phyloP scores from a whole-genome alignment of 352 stramenopile species.

The Globisporangium nagaii region DNA sequence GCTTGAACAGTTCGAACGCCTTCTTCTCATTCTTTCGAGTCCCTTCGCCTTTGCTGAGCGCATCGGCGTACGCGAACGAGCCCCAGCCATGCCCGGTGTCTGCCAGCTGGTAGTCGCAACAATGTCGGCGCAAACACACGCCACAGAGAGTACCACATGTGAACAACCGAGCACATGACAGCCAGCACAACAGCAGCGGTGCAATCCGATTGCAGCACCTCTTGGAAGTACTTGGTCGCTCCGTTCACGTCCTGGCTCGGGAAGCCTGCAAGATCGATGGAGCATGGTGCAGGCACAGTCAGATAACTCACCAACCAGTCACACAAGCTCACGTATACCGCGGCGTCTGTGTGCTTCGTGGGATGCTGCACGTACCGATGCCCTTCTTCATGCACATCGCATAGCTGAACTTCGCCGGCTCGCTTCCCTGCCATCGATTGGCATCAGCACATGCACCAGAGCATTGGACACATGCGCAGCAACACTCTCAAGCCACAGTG shows the following conservation, averaged over 20 bases:
- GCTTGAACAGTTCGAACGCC: conserved; percentile 74
- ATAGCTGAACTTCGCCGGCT: conserved; percentile 83
- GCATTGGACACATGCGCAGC: too few relatives aligned
- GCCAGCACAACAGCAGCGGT: not conserved
- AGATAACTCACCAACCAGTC: too few relatives aligned
- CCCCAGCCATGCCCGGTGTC: conserved; percentile 64
- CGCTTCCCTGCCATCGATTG: conserved; percentile 52
- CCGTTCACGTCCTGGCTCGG: conserved; percentile 43
- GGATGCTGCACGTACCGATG: conserved; percentile 46
- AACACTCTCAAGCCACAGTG: not conserved
- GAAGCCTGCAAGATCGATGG: conserved; percentile 26
- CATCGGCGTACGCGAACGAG: conserved; percentile 76
- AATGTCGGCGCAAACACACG: not conserved
- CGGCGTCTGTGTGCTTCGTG: too few relatives aligned
- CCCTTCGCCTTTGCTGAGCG: conserved; percentile 68
- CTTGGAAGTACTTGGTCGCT: conserved; percentile 65
- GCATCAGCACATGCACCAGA: too few relatives aligned
- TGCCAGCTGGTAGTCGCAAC: conserved; percentile 29
- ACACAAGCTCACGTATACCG: too few relatives aligned
- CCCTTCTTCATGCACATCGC: conserved; percentile 79
- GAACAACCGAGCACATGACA: not conserved
- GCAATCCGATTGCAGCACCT: conserved; percentile 23
- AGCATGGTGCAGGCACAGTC: not conserved
- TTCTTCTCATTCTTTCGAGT: conserved; percentile 69
- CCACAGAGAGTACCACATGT: too few relatives aligned